A percentile compares a stretch with the other conserved stretches of the same genome.
Conservation (phyloP, 495 filamentous ascomycete genomes). For the Pyronema omphalodes region DNA sequence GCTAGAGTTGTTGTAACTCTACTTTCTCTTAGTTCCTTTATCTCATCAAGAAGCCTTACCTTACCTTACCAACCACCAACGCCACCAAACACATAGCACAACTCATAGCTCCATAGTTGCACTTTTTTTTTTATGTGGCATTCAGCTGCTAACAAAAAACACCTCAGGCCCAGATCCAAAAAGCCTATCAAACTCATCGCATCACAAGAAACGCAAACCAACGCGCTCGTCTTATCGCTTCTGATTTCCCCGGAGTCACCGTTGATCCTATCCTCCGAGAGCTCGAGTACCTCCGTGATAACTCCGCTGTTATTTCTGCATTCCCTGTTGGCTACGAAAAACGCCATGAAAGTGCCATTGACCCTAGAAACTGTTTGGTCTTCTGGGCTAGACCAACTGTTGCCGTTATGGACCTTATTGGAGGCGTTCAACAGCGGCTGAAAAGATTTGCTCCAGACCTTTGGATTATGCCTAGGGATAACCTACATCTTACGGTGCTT, state of each 20-base stretch:
- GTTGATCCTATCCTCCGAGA: slow-evolving; percentile 59
- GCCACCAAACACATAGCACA: background rate
- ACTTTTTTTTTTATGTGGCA: background rate
- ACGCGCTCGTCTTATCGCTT: slow-evolving; percentile 43
- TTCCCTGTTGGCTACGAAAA: slow-evolving; percentile 20
- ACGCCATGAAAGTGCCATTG: slow-evolving; percentile 22
- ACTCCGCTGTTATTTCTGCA: slow-evolving; percentile 27
- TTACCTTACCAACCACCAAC: background rate
- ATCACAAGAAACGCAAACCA: slow-evolving; percentile 52
- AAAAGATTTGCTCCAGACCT: slow-evolving; percentile 49
- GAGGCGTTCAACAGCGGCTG: slow-evolving; percentile 48
- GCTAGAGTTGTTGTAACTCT: too few relatives aligned
- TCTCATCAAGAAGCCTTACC: too few relatives aligned
- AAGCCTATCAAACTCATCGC: slow-evolving; percentile 54
- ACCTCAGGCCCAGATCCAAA: slow-evolving; percentile 47
- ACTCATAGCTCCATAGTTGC: background rate
- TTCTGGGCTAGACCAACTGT: slow-evolving; percentile 74
- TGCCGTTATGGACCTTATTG: slow-evolving; percentile 44
- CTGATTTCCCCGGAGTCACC: slow-evolving; percentile 49
- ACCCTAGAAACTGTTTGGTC: slow-evolving; percentile 62
- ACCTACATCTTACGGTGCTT: slow-evolving; percentile 70
- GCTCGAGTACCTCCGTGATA: slow-evolving; percentile 24
- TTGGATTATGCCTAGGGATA: slow-evolving; percentile 63
- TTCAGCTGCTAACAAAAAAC: background rate
- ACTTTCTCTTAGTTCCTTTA: too few relatives aligned